A percentile compares a stretch with the other conserved stretches of the same genome.
Evolutionary conservation across 2,329 filamentous ascomycete species (phyloP).

Genomic region (Apiospora kogelbergensis): DNA sequence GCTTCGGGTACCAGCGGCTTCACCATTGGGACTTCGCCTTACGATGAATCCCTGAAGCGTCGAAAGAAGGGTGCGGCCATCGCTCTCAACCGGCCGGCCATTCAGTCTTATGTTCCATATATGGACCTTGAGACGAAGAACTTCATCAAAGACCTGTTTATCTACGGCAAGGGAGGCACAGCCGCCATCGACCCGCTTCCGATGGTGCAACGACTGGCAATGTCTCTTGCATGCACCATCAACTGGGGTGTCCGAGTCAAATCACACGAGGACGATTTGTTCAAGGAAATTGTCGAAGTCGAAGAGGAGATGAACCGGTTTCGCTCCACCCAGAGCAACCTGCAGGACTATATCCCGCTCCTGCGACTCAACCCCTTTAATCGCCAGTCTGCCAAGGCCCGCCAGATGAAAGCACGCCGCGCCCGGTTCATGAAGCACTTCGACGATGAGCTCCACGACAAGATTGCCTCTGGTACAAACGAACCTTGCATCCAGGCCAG

Average conservation of each 20-base stretch:
- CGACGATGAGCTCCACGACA: slow-evolving; percentile 58
- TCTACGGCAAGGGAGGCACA: slow-evolving; percentile 55
- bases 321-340: slow-evolving; percentile 58
- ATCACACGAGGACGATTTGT: slow-evolving; percentile 59
- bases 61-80: slow-evolving; percentile 65
- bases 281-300: slow-evolving; percentile 62
- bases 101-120: slow-evolving; percentile 61
- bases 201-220: slow-evolving; percentile 63
- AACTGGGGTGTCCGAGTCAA: slow-evolving; percentile 66
- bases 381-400: slow-evolving; percentile 55
- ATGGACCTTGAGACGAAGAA: slow-evolving; percentile 63
- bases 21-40: slow-evolving; percentile 68
- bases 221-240: slow-evolving; percentile 62
- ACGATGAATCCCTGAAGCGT: slow-evolving; percentile 63
- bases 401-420: slow-evolving; percentile 58
- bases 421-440: slow-evolving; percentile 60
- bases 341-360: slow-evolving; percentile 62
- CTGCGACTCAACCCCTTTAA: slow-evolving; percentile 62
- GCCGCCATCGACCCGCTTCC: slow-evolving; percentile 63
- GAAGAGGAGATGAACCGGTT: slow-evolving; percentile 62
- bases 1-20: slow-evolving; percentile 65
- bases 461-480: slow-evolving; percentile 60
- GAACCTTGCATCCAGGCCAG: slow-evolving; percentile 68
- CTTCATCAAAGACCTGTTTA: slow-evolving; percentile 60
- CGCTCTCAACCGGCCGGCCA: slow-evolving; percentile 64